phyloP scores from a whole-genome alignment of 495 filamentous ascomycete species.

The Aspergillus saccharolyticus region DNA sequence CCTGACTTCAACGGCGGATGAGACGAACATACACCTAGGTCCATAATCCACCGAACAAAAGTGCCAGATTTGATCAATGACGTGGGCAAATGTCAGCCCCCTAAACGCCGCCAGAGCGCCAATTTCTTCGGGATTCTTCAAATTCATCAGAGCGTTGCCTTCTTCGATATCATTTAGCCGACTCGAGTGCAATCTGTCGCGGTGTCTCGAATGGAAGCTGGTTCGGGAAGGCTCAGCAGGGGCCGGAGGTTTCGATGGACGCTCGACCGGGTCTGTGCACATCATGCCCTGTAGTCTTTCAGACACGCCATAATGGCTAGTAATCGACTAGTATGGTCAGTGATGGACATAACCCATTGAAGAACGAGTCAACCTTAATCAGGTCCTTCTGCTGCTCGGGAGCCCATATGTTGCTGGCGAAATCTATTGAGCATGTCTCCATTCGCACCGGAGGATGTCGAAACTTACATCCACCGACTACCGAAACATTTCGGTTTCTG shows the following conservation, averaged over 20 bases:
- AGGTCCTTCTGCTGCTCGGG: constrained; percentile 55
- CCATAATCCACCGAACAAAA: constrained; percentile 60
- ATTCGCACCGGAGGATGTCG: background rate
- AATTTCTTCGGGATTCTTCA: constrained; percentile 20
- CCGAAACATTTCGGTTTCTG: constrained; percentile 40
- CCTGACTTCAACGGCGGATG: background rate
- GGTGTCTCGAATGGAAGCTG: constrained; percentile 12
- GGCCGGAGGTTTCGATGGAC: constrained; percentile 13
- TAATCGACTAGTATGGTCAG: constrained; percentile 24
- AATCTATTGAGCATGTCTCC: constrained; percentile 5
- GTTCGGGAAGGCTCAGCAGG: constrained; percentile 10
- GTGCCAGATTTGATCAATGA: constrained; percentile 61
- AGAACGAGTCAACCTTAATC: constrained; percentile 36
- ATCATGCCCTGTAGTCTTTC: constrained; percentile 62
- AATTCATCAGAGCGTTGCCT: constrained; percentile 23
- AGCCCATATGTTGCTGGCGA: constrained; percentile 62
- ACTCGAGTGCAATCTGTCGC: constrained; percentile 6
- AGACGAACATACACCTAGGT: constrained; percentile 38
- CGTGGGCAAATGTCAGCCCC: constrained; percentile 38
- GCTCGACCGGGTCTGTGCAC: constrained; percentile 48
- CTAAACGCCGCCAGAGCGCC: constrained; percentile 25
- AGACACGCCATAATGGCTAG: constrained; percentile 61
- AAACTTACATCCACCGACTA: constrained; percentile 66
- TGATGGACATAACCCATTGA: background rate
- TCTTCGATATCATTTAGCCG: constrained; percentile 33